phyloP scores from a whole-genome alignment of 495 filamentous ascomycete genomes.

The Penicillium salamii region DNA sequence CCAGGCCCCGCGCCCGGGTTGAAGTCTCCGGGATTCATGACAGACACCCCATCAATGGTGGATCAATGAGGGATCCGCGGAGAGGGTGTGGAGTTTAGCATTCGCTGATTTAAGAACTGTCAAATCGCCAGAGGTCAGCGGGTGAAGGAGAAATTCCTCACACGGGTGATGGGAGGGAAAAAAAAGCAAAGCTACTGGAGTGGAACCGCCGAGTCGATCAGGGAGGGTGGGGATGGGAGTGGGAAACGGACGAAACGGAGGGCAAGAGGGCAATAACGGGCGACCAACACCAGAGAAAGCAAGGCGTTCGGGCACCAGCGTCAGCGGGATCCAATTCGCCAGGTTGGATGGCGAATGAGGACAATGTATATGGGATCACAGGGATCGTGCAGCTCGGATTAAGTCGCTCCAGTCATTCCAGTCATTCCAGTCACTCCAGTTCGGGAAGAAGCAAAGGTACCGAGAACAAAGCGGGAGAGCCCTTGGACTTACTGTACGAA shows the following conservation, averaged over 20 bases:
- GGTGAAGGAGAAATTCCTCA: conserved; percentile 4
- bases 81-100: conserved; percentile 37
- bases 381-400: conserved; percentile 35
- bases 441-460: background rate
- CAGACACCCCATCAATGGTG: conserved; percentile 45
- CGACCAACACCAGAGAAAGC: conserved; percentile 33
- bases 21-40: conserved; percentile 51
- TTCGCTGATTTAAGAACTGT: conserved; percentile 29
- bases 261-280: conserved; percentile 13
- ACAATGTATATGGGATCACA: conserved; percentile 32
- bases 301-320: conserved; percentile 45
- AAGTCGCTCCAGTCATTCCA: conserved; percentile 24
- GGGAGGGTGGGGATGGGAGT: conserved; percentile 31
- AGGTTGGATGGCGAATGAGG: conserved; percentile 33
- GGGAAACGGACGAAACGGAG: conserved; percentile 24
- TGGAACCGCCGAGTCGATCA: conserved; percentile 32
- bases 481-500: background rate
- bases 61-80: conserved; percentile 41
- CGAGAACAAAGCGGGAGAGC: background rate
- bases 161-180: conserved; percentile 15
- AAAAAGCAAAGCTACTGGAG: conserved; percentile 25
- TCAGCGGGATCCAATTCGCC: conserved; percentile 31
- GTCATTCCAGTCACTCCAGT: background rate
- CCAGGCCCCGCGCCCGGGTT: conserved; percentile 44
- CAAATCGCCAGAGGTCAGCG: background rate